A percentile compares a stretch with the other conserved stretches of the same genome.
phyloP scores from a whole-genome alignment of 768 basidiomycete species.

The Chalciporus pseudorubinellus region DNA sequence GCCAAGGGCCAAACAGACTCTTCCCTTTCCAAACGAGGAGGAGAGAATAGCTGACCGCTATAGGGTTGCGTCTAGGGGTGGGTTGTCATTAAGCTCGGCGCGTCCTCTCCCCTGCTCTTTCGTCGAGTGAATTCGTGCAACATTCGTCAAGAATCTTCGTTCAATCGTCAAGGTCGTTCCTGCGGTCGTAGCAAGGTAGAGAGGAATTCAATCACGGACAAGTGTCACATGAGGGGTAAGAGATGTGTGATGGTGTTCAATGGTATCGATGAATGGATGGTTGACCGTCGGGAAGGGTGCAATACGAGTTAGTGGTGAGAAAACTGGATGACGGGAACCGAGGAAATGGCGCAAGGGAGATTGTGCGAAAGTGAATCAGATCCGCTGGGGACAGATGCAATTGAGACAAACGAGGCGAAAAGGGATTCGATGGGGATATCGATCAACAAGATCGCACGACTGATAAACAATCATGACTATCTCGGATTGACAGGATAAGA shows the following conservation, averaged over 20 bases:
- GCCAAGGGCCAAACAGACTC: constrained; percentile 10
- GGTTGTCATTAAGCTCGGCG: constrained; percentile 20
- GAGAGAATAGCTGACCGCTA: constrained; percentile 10
- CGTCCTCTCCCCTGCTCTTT: constrained; percentile 23
- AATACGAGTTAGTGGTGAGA: constrained; percentile 21
- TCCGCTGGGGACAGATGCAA: constrained; percentile 26
- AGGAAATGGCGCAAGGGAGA: constrained; percentile 22
- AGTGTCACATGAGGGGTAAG: constrained; percentile 18
- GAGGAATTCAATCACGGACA: constrained; percentile 17
- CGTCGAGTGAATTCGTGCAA: constrained; percentile 30
- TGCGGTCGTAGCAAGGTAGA: constrained; percentile 32
- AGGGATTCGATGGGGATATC: constrained; percentile 36
- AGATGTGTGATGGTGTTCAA: constrained; percentile 12
- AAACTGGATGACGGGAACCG: constrained; percentile 12
- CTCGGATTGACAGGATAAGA: constrained; percentile 35
- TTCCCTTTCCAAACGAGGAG: constrained; percentile 9
- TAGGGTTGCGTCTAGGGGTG: constrained; percentile 14
- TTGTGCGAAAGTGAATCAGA: constrained; percentile 25
- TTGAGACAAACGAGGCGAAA: constrained; percentile 25
- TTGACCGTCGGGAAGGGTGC: constrained; percentile 25
- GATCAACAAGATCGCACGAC: constrained; percentile 44
- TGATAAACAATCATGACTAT: constrained; percentile 25
- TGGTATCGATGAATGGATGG: constrained; percentile 25
- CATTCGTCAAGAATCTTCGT: constrained; percentile 38
- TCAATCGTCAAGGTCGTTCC: constrained; percentile 33